These are phyloP conservation scores for Sporisorium iseilematis-ciliati DNA, from an alignment of 1,284 basidiomycete species.

Conservation along the genomic window DNA sequence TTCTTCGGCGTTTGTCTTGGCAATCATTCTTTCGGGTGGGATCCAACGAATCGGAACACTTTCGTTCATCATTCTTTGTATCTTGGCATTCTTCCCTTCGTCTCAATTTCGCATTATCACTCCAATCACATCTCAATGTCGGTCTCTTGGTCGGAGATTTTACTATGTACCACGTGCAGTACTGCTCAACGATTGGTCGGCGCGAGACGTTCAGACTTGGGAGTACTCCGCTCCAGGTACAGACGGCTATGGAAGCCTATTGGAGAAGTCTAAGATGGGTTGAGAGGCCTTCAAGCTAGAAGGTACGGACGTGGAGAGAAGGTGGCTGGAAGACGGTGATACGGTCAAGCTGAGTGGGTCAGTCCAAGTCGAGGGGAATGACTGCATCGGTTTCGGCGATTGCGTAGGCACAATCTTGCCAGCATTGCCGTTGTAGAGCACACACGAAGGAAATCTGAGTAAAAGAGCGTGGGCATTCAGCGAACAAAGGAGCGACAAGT, in stretches of 20 bases:
- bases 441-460: neutral
- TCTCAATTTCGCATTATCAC: too few species aligned
- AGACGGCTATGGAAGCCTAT: conserved; percentile 22
- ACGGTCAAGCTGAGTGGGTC: conserved; percentile 13
- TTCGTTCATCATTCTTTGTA: neutral
- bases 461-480: neutral
- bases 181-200: conserved; percentile 61
- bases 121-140: too few species aligned
- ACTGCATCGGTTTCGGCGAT: conserved; percentile 34
- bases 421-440: conserved; percentile 16
- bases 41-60: conserved; percentile 1
- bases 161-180: too few species aligned
- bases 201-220: conserved; percentile 54
- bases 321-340: conserved; percentile 37
- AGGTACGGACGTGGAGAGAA: conserved; percentile 7
- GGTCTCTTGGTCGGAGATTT: too few species aligned
- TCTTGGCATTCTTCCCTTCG: too few species aligned
- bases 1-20: neutral
- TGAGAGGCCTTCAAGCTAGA: conserved; percentile 7
- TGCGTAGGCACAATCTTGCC: conserved; percentile 20
- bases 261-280: conserved; percentile 29
- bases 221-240: conserved; percentile 40
- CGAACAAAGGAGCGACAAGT: neutral
- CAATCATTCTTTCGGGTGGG: neutral
- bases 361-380: neutral